Percentiles rank a stretch among this genome's conserved stretches.
Conservation (phyloP, 139 green algal genomes). For the Limnomonas spitsbergensis region DNA sequence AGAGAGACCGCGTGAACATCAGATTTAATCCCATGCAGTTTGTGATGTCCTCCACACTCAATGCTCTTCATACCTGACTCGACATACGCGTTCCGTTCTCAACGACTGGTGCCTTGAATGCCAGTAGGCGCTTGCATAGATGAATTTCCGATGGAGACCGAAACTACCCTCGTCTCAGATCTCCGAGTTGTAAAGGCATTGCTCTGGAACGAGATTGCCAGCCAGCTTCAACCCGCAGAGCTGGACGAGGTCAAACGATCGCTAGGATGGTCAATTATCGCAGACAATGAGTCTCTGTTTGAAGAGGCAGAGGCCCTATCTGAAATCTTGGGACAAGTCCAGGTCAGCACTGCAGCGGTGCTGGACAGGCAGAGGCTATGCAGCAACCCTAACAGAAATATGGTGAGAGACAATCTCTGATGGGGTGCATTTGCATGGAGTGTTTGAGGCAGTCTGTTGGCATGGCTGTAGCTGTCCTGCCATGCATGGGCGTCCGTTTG, state of each 20-base stretch:
- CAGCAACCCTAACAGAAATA: slow-evolving; percentile 27
- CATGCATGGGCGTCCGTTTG: no score
- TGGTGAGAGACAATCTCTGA: slow-evolving; percentile 3
- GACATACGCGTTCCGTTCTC: no score
- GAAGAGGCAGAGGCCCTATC: slow-evolving; percentile 33
- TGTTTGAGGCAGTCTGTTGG: no score
- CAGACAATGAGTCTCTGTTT: slow-evolving; percentile 42
- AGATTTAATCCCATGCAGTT: no score
- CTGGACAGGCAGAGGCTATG: slow-evolving; percentile 22
- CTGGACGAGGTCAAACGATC: slow-evolving; percentile 37
- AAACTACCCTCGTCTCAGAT: no score
- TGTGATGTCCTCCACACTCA: no score
- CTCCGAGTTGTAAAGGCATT: slow-evolving; percentile 30
- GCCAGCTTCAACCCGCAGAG: slow-evolving; percentile 32
- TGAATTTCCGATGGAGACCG: no score
- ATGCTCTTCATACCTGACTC: no score
- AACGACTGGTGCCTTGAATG: no score
- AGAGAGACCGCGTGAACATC: no score
- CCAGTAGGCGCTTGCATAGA: no score
- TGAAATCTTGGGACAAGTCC: slow-evolving; percentile 46
- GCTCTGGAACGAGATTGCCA: slow-evolving; percentile 36
- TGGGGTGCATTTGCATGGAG: background rate
- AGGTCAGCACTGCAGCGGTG: slow-evolving; percentile 26
- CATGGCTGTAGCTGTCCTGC: no score
- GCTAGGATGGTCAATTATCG: slow-evolving; percentile 19